Evolutionary conservation across 1,284 basidiomycete species (phyloP).

Genomic region (Pseudomicrostroma phylloplanum): DNA sequence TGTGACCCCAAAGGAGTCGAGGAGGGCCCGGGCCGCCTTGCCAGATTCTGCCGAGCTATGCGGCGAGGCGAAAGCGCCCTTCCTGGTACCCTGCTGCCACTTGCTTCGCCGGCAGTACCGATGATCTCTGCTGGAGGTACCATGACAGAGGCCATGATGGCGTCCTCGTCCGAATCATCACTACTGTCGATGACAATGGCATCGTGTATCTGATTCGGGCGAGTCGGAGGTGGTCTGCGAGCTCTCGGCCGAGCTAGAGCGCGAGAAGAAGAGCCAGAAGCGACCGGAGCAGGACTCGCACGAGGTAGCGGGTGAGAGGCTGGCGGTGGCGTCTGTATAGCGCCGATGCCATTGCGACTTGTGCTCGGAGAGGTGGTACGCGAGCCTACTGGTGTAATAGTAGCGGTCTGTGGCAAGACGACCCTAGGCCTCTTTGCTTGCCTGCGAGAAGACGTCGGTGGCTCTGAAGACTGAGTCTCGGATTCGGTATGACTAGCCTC

Average conservation of each 20-base stretch:
- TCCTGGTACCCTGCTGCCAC: not conserved
- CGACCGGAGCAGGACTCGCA: not conserved
- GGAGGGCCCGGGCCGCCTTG: not conserved
- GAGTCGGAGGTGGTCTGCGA: not conserved
- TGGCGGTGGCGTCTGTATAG: not conserved
- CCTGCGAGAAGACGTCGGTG: too few relatives aligned
- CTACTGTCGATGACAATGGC: conserved; percentile 1
- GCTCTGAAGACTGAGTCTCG: too few relatives aligned
- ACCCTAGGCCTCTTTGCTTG: too few relatives aligned
- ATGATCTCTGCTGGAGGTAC: too few relatives aligned
- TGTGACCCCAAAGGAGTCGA: too few relatives aligned
- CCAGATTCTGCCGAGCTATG: not conserved
- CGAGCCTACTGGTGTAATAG: too few relatives aligned
- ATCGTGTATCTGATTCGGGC: not conserved
- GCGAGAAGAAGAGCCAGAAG: conserved; percentile 1
- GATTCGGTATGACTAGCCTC: too few relatives aligned
- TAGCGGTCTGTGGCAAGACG: too few relatives aligned
- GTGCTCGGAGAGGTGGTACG: too few relatives aligned
- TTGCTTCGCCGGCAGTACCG: too few relatives aligned
- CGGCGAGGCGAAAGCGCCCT: not conserved
- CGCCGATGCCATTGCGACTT: too few relatives aligned
- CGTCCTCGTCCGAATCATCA: not conserved
- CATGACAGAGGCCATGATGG: too few relatives aligned
- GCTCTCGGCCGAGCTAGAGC: not conserved
- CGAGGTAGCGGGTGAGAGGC: not conserved